phyloP scores from a whole-genome alignment of 108 stramenopile species.

The Nitzschia putrida region DNA sequence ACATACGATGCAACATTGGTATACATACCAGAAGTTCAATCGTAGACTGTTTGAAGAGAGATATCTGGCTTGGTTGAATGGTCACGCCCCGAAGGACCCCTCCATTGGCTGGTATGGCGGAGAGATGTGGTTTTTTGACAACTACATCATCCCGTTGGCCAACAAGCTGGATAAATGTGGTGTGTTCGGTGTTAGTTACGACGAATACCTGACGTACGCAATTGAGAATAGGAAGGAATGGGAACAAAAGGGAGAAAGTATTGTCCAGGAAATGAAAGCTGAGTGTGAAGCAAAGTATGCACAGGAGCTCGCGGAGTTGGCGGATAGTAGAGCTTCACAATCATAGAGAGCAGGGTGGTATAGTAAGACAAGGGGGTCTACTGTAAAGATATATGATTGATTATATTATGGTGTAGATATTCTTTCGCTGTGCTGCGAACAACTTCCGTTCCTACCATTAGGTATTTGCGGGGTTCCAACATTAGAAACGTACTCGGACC shows the following conservation, averaged over 20 bases:
- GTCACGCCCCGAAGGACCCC: slow-evolving; percentile 41
- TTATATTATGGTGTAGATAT: no score
- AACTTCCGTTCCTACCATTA: no score
- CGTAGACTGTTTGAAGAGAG: slow-evolving; percentile 47
- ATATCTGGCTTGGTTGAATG: slow-evolving; percentile 27
- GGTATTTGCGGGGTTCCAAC: no score
- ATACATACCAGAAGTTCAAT: slow-evolving; percentile 53
- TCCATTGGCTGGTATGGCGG: slow-evolving; percentile 51
- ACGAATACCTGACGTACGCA: slow-evolving; percentile 25
- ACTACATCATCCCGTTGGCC: slow-evolving; percentile 37
- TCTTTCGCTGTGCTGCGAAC: no score
- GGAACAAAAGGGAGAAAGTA: slow-evolving; percentile 11
- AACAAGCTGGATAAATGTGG: slow-evolving; percentile 50
- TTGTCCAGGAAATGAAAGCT: slow-evolving; percentile 13
- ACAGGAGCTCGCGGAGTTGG: neutral
- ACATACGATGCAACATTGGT: slow-evolving; percentile 53
- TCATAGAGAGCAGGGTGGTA: no score
- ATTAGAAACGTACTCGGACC: no score
- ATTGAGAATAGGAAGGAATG: slow-evolving; percentile 21
- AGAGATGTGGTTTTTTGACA: slow-evolving; percentile 51
- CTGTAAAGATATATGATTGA: no score
- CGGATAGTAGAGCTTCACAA: no score
- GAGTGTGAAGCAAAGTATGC: slow-evolving; percentile 9
- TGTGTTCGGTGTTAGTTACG: slow-evolving; percentile 40
- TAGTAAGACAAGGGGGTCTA: no score